Percentiles rank a stretch among this genome's conserved stretches.
These are phyloP conservation scores for Ophiocordyceps robertsii DNA, from an alignment of 2,329 filamentous ascomycete species.

Conservation along the genomic window DNA sequence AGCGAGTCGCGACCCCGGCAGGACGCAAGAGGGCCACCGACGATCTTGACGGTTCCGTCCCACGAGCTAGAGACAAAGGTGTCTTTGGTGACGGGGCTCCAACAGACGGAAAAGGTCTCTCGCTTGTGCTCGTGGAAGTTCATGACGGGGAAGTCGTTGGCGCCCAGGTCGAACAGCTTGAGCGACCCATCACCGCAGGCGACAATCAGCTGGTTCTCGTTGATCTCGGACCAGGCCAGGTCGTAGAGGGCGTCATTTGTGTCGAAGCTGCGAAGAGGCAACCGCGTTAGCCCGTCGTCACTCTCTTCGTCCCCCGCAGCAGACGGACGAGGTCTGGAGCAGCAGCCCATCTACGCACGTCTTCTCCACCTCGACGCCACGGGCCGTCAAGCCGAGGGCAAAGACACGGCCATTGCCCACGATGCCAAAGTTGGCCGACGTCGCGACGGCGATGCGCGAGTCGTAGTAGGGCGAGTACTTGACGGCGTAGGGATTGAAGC, in stretches of 20 bases:
- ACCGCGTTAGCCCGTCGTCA: background rate
- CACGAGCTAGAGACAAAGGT: slow-evolving; percentile 85
- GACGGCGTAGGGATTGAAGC: slow-evolving; percentile 91
- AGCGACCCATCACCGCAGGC: slow-evolving; percentile 88
- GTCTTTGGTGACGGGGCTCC: slow-evolving; percentile 85
- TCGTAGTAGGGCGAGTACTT: slow-evolving; percentile 99
- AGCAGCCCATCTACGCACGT: slow-evolving; percentile 33
- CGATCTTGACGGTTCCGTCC: slow-evolving; percentile 91
- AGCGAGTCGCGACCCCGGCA: background rate
- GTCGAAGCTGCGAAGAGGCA: slow-evolving; percentile 54
- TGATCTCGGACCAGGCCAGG: slow-evolving; percentile 85
- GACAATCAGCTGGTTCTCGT: slow-evolving; percentile 85
- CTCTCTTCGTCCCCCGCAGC: too few relatives aligned
- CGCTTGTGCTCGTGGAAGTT: slow-evolving; percentile 89
- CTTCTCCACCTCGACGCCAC: slow-evolving; percentile 76
- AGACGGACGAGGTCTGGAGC: too few relatives aligned
- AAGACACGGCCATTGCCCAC: slow-evolving; percentile 91
- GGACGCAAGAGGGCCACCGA: slow-evolving; percentile 18
- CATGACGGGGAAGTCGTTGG: slow-evolving; percentile 75
- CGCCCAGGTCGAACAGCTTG: slow-evolving; percentile 79
- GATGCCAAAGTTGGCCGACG: slow-evolving; percentile 90
- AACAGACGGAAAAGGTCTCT: slow-evolving; percentile 84
- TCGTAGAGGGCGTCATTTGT: slow-evolving; percentile 97
- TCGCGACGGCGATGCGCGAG: slow-evolving; percentile 77
- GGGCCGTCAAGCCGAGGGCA: slow-evolving; percentile 66